Conservation (phyloP, 345 rosid species). For the Cardamine chenopodiifolia region DNA sequence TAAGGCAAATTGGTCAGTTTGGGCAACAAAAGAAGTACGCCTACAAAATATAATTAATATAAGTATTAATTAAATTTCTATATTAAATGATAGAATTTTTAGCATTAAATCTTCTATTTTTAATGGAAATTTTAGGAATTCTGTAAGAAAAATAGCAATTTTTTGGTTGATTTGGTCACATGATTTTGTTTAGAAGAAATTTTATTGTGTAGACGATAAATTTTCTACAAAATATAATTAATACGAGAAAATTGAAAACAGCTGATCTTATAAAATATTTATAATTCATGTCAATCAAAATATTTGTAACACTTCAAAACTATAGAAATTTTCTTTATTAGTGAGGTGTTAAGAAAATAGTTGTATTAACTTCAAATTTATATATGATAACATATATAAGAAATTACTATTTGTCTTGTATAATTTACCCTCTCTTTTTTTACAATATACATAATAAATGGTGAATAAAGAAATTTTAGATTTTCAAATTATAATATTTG, state of each 20-base stretch:
- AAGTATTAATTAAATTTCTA: background rate
- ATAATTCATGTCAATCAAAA: background rate
- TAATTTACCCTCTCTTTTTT: background rate
- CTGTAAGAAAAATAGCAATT: background rate
- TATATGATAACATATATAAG: background rate
- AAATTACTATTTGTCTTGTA: background rate
- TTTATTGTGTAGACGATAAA: background rate
- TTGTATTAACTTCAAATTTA: too few species aligned
- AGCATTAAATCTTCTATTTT: background rate
- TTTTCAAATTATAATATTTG: background rate
- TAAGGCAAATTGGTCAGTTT: slow-evolving; percentile 49
- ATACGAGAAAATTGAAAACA: background rate
- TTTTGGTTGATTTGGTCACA: background rate
- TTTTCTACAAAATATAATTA: background rate
- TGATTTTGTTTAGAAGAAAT: background rate
- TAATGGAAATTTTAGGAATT: too few species aligned
- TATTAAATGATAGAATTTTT: too few species aligned
- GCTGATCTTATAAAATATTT: background rate
- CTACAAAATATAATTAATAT: too few species aligned
- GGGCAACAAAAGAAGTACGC: slow-evolving; percentile 50
- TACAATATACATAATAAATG: background rate
- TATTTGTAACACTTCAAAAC: background rate
- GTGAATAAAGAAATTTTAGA: too few species aligned
- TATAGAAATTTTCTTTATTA: background rate
- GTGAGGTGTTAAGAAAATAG: background rate